Base-by-base conservation (phyloP, 2,329 filamentous ascomycete genomes). In the Didymella segeticola region DNA sequence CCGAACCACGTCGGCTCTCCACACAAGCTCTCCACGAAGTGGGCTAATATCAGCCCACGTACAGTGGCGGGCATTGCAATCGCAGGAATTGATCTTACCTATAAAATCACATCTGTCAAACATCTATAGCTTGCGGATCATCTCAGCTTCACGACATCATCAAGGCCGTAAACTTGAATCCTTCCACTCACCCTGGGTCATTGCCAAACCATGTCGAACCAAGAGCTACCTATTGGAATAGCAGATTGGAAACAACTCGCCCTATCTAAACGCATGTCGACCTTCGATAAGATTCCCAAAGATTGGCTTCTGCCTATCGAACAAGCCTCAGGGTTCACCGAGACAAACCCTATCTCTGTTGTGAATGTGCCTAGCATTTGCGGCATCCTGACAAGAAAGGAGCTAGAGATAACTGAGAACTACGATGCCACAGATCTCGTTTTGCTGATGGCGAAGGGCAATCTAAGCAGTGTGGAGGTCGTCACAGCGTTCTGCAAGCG, bases 401-500 rank as follows among this genome's bases (percentile, higher is more conserved):
- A 77, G 48, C 45, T 76, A 1, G 61, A 66, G 1, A 61, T 77
- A 12, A 76, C 74, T 1, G 71, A 72, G 31, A 62, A 63, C 8
- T 62, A 74, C 48, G 69, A 75, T 61, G 74, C 74, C 3, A 72
- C 69, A 0, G 64, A 55, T 0, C 47, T 77, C 11, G 54, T 75
- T 2, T 46, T 60, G 2, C 39, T 64, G 45, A 69, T 76, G 62
- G 33, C 33, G 2, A 54, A 39, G 1, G 57, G 67, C 1, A 42
- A 67, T 3, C 43, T 68, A 0, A 73, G 31, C 20, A 71, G 67
- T 29, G 57, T 67, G 10, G 77, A 82, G 14, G 82, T 86, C 1
- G 74, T 78, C 1, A 73, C 68, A 12, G 84, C 83, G 0, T 88
- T 82, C 60, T 80, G 79, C 57, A 82, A 82, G 61, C 73, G 80